Base-by-base conservation (phyloP, 768 basidiomycete genomes). In the Mycena leptocephala region DNA sequence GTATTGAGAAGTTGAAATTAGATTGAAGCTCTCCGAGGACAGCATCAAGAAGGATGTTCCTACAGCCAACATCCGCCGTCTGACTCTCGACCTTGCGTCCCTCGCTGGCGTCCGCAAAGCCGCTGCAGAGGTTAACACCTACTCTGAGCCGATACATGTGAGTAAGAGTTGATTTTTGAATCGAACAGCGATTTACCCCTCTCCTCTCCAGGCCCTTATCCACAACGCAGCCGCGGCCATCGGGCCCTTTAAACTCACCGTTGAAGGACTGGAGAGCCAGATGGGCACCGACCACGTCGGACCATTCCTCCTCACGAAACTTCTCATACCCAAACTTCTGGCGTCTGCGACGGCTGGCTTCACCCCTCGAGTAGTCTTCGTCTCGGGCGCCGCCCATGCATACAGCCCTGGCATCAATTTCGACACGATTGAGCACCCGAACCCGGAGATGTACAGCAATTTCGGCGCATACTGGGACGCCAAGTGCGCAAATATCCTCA, bases 61-160 rank as follows among this genome's bases (percentile, higher is more conserved):
- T 37, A 62, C 61, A 37, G 61, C 61, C 33, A 62, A 62, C 61
- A 39, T 62, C 37, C 61, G 61, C 39, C 61, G 61, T 41, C 61
- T 62, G 61, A 62, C 61, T 39, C 61, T 62, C 61, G 61, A 62
- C 39, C 61, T 62, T 37, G 33, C 61, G 61, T 62, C 61, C 61
- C 61, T 62, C 35, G 61, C 18, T 30, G 61, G 61, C 35, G 61
- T 62, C 14, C 61, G 61, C 39, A 62, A 62, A 62, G 61, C 61
- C n/a, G 61, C 61, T 62, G 61, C 61, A 37, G 61, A 62, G 37
- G 61, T 62, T 24, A n/a, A 62, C 61, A 41, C 61, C 61, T 62
- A 62, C 37, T 20, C 61, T 41, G 61, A 62, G 61, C 61, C 61
- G 20, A 62, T 62, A 62, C 61, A 62, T 28, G 61, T 62, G 39